A percentile compares a stretch with the other conserved stretches of the same genome.
Conservation (phyloP, 2,329 filamentous ascomycete species). For the Aspergillus brunneoviolaceus region DNA sequence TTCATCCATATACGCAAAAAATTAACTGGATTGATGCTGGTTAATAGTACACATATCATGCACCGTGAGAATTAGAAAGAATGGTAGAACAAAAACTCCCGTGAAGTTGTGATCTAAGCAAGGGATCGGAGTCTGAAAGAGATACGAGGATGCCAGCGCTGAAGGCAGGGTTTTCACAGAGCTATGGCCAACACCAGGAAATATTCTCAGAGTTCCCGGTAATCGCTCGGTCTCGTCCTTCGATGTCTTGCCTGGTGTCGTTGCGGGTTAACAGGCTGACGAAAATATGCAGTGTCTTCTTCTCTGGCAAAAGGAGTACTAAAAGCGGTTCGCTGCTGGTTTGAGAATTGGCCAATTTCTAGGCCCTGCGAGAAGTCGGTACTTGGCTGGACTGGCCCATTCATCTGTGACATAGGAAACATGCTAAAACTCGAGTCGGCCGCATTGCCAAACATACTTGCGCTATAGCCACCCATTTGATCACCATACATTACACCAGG, state of each 20-base stretch:
- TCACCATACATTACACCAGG: slow-evolving; percentile 38
- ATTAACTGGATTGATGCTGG: neutral
- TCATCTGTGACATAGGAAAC: slow-evolving; percentile 36
- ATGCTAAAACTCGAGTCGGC: slow-evolving; percentile 37
- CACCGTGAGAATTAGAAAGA: neutral
- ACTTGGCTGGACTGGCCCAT: slow-evolving; percentile 31
- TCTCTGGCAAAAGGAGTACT: slow-evolving; percentile 58
- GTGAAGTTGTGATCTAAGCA: neutral
- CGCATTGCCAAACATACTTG: slow-evolving; percentile 37
- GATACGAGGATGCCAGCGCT: neutral
- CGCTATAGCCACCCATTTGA: slow-evolving; percentile 31
- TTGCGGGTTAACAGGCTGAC: slow-evolving; percentile 93
- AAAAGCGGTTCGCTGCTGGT: slow-evolving; percentile 58
- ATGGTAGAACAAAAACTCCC: neutral
- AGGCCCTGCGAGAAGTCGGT: slow-evolving; percentile 31
- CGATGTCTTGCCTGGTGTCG: slow-evolving; percentile 80
- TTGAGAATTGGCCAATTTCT: slow-evolving; percentile 50
- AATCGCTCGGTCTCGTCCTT: slow-evolving; percentile 83
- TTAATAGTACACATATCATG: neutral
- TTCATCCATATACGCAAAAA: no score
- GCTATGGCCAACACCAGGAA: neutral
- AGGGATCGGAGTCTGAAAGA: neutral
- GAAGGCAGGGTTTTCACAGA: neutral
- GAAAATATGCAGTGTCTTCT: slow-evolving; percentile 90
- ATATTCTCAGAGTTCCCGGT: slow-evolving; percentile 67